These are phyloP conservation scores for Fraxinus angustifolia DNA, from an alignment of 305 asterid genomes.

Conservation along the genomic window DNA sequence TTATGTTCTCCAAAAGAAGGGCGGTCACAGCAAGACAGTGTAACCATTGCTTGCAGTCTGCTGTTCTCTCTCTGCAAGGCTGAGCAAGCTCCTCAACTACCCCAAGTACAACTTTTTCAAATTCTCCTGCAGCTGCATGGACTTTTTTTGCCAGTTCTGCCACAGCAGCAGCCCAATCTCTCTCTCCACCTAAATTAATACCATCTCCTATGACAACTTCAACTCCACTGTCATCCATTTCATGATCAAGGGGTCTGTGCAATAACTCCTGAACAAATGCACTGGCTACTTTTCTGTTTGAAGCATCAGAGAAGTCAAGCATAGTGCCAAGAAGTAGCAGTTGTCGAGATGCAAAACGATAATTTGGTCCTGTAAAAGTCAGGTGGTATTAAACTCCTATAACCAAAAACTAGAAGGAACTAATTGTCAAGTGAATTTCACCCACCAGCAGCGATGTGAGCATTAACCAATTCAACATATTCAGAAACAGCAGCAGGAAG, in stretches of 20 bases:
- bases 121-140: conserved; percentile 78
- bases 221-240: conserved; percentile 72
- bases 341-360: conserved; percentile 83
- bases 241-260: conserved; percentile 66
- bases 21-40: conserved; percentile 83
- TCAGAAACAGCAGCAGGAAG: conserved; percentile 79
- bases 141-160: conserved; percentile 73
- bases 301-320: conserved; percentile 88
- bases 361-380: conserved; percentile 61
- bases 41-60: conserved; percentile 81
- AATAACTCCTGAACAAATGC: conserved; percentile 71
- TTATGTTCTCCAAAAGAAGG: conserved; percentile 73
- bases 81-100: conserved; percentile 81
- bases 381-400: conserved; percentile 21
- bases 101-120: conserved; percentile 67
- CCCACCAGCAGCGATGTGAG: conserved; percentile 85
- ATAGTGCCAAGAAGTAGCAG: conserved; percentile 76
- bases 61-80: conserved; percentile 96
- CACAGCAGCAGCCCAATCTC: conserved; percentile 89
- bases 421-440: conserved; percentile 19
- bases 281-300: conserved; percentile 82
- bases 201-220: conserved; percentile 83
- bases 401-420: conserved; percentile 10
- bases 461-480: conserved; percentile 73
- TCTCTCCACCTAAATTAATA: conserved; percentile 89